Conservation (phyloP, 768 basidiomycete genomes). For the Podaxis sp. region DNA sequence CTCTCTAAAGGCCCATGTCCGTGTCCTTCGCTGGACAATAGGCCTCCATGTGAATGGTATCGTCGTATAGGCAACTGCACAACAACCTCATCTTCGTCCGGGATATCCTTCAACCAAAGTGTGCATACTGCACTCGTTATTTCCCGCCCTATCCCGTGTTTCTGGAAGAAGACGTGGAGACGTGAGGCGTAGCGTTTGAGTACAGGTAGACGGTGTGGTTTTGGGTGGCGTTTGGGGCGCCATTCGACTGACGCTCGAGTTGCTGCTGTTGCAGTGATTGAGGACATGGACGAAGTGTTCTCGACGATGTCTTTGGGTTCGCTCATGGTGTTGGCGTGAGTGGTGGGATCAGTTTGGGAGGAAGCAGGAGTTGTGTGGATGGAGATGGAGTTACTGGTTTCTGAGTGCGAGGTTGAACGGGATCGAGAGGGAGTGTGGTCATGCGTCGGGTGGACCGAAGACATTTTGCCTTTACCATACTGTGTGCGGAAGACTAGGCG, state of each 20-base stretch:
- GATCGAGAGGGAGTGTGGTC: neutral
- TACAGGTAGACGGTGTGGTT: conserved; percentile 37
- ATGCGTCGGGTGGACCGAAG: conserved; percentile 22
- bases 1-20: neutral
- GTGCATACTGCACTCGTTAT: conserved; percentile 35
- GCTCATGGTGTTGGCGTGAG: neutral
- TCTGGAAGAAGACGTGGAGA: conserved; percentile 37
- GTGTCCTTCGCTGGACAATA: too few species aligned
- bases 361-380: too few species aligned
- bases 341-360: neutral
- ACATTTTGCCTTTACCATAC: conserved; percentile 37
- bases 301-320: neutral
- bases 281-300: neutral
- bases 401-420: too few species aligned
- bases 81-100: conserved; percentile 32
- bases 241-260: conserved; percentile 27
- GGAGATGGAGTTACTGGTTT: too few species aligned
- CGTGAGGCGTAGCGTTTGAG: conserved; percentile 40
- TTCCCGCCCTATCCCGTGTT: conserved; percentile 33
- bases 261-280: neutral
- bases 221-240: conserved; percentile 26
- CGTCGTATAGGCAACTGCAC: conserved; percentile 27
- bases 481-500: conserved; percentile 39
- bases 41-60: neutral
- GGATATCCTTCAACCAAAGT: conserved; percentile 44